Evolutionary conservation across 2,329 filamentous ascomycete genomes (phyloP), one percentile per base, ranked within the genome.

Genomic region (Laburnicola sp.): DNA sequence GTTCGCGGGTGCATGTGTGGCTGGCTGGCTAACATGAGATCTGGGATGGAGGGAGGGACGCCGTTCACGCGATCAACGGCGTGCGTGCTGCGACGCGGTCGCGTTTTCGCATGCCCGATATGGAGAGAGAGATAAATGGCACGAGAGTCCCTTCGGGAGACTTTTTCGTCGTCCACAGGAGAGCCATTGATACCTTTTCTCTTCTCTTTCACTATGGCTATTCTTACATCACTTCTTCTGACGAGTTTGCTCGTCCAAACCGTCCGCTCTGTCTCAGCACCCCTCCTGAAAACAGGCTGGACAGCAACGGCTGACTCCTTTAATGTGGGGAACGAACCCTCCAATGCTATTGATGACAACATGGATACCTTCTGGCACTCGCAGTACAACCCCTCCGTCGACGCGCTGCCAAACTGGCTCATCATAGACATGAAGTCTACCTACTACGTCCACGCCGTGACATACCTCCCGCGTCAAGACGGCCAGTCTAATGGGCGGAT

Each of bases 351-450:
- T 11, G 70, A 74, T 59, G 64, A 60, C 34, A 63, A 68, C 30
- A 45, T 62, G 11, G 49, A 50, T 27, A 66, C 65, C 8, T 60
- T 71, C 43, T 74, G 71, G 70, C 69, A 73, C 45, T 67, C 69
- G 2, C 50, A 58, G 47, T 73, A 60, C n/a, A 52, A 43, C 10
- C 55, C 59, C 6, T 43, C 48, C 6, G 48, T 48, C 7, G 58
- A 59, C 31, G 40, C 59, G 4, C 54, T 73, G 6, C 70, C 71
- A 2, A 63, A 74, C 50, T 60, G 47, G 42, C 62, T 71, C 30
- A 56, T 59, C 3, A 62, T 74, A 26, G 71, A 74, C 49, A 69
- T 73, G 63, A 63, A 70, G 43, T 46, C 48, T 2, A 53, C 36
- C 9, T 63, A 63, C 38, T 47, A 64, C n/a, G 53, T 74, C 26